Percentiles rank a stretch among this genome's conserved stretches.
Conservation (phyloP, 306 rosid genomes). For the Quercus wislizeni region DNA sequence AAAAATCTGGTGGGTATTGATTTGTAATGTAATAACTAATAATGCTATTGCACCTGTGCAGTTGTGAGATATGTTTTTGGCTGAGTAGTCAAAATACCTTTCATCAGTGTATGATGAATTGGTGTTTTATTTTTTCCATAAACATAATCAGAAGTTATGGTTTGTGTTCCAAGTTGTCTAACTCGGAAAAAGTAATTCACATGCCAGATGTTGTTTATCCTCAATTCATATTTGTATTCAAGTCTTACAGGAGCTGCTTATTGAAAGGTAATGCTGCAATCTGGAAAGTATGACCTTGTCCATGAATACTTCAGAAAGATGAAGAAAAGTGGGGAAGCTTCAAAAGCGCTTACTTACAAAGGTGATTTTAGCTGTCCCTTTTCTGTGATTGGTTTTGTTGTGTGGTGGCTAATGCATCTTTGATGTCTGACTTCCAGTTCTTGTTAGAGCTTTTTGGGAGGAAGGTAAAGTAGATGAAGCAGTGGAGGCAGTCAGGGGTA, state of each 20-base stretch:
- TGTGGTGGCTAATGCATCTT: constrained; percentile 26
- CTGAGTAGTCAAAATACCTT: neutral
- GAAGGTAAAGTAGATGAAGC: constrained; percentile 83
- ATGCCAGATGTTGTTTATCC: constrained; percentile 28
- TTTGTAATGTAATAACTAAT: constrained; percentile 15
- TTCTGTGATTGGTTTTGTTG: constrained; percentile 25
- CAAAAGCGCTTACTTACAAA: constrained; percentile 77
- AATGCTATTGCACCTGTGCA: constrained; percentile 6
- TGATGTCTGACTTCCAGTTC: constrained; percentile 40
- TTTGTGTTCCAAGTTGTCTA: constrained; percentile 1
- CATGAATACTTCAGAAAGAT: constrained; percentile 69
- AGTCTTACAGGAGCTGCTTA: constrained; percentile 55
- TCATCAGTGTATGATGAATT: constrained; percentile 9
- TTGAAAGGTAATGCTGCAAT: constrained; percentile 83
- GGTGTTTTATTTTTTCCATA: constrained; percentile 3
- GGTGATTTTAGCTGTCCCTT: constrained; percentile 45
- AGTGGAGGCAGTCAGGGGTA: constrained; percentile 69
- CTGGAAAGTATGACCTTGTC: constrained; percentile 78
- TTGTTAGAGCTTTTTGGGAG: constrained; percentile 78
- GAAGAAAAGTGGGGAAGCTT: constrained; percentile 67
- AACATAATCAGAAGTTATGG: neutral
- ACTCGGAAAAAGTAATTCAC: constrained; percentile 17
- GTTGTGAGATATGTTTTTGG: neutral
- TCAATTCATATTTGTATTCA: constrained; percentile 26
- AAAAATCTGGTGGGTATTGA: neutral